Base-by-base conservation (phyloP, 371 early-diverging fungal genomes). In the Mucor sp. region DNA sequence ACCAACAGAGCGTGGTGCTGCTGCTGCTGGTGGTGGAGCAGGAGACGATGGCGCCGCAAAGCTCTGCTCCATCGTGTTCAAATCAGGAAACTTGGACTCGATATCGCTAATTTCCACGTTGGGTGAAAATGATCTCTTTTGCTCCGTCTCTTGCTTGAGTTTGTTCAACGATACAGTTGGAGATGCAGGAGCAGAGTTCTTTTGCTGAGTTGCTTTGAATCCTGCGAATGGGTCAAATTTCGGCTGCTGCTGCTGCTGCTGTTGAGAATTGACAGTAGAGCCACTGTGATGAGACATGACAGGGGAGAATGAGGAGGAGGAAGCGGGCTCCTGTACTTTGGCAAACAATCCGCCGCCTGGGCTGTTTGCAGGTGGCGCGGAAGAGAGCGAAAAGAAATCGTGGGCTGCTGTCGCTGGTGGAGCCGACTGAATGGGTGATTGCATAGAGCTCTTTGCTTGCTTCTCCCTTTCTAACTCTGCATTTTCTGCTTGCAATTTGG, bases 21-120 rank as follows among this genome's bases (percentile, higher is more conserved):
- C 23, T 57, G 65, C 0, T 6, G 35, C 17, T 28, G 59, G 12
- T 27, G 62, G 23, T 28, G 62, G 28, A 17, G 41, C 21, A 41
- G 67, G 53, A 55, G 56, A 48, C 17, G 56, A 25, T 28, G 58
- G 30, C 11, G 58, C 27, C n/a, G 65, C 50, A 43, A 80, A 83
- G 6, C 63, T 75, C 33, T 80, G 74, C 32, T 83, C 83, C 79
- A 83, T 79, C 0, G 81, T 80, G 32, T 39, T 70, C 21, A 83
- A 63, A 41, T 83, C 83, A n/a, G 83, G 83, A 56, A 80, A 83
- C 21, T 83, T 83, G 25, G 77, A 74, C 65, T 83, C 83, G 55
- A 83, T 77, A 9, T 76, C 81, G 60, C 77, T 77, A 32, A 83
- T 74, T 63, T 80, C 81, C 9, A 76, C 69, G 60, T 72, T 64